These are phyloP conservation scores for Penstemon eatonii DNA, from an alignment of 257 asterid genomes.

Conservation along the genomic window DNA sequence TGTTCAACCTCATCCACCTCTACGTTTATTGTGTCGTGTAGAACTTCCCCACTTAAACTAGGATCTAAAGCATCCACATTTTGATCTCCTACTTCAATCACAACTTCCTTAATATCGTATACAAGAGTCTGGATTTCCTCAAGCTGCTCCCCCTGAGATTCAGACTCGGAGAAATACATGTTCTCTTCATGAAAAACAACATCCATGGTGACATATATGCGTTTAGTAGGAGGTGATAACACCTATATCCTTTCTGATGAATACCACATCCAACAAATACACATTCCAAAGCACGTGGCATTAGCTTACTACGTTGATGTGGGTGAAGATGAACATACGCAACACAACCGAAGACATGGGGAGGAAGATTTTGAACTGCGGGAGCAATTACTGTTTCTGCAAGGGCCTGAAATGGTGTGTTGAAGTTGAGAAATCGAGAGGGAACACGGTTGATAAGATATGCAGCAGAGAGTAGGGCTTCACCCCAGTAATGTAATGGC, in stretches of 20 bases:
- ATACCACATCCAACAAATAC: too few relatives aligned
- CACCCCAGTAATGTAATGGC: background rate
- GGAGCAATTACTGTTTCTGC: background rate
- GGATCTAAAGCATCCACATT: too few relatives aligned
- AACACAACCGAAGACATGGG: constrained; percentile 15
- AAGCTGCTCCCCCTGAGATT: background rate
- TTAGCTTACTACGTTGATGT: background rate
- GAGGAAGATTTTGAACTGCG: background rate
- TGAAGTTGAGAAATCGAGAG: background rate
- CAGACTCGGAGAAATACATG: background rate
- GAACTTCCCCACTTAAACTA: too few relatives aligned
- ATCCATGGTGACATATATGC: background rate
- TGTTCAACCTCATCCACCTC: too few relatives aligned
- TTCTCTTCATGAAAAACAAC: background rate
- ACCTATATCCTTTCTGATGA: too few relatives aligned
- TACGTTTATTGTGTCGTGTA: too few relatives aligned
- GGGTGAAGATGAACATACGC: constrained; percentile 22
- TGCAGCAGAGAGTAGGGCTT: background rate
- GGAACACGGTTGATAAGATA: too few relatives aligned
- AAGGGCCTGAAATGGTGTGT: background rate
- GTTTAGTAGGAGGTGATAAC: too few relatives aligned
- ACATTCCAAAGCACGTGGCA: background rate
- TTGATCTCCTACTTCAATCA: too few relatives aligned
- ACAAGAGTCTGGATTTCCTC: background rate
- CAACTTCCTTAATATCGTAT: too few relatives aligned